Base-by-base conservation (phyloP, 75 land plant species). In the Picea glauca region DNA sequence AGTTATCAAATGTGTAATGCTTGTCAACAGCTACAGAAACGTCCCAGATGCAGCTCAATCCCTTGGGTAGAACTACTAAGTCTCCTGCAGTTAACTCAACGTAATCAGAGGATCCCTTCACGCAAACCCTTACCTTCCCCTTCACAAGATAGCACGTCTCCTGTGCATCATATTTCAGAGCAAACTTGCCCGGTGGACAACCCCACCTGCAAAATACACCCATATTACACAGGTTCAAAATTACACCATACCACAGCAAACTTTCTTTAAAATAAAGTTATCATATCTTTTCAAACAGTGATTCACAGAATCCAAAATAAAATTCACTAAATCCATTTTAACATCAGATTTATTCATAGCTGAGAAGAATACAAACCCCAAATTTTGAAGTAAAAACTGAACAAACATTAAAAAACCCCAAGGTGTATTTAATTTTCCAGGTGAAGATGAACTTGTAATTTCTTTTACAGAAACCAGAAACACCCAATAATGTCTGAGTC, bases 21-120 rank as follows among this genome's bases (percentile, higher is more conserved):
- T 90, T 90, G 58, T 90, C 90, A 50, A 90, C 84, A 14, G 87
- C 76, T 54, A 79, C 79, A 32, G 82, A 80, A 0, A 88, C 90
- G 40, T 85, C 87, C 89, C 89, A 88, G 30, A 84, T 88, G 80
- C 89, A 88, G 62, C 84, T 87, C 43, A 88, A 61, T 7, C 89
- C 88, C 60, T 85, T 88, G 7, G 89, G 89, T 57, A 88, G 56
- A n/a, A 85, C 80, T 2, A 83, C 89, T 13, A 88, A 65, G 40
- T 88, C 87, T 7, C 89, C 88, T 20, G 82, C 87, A 17, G 85
- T 83, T 20, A 88, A 79, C 80, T 88, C 88, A 30, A 87, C 83
- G 67, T 43, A 78, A 2, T 85, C 84, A 18, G 86, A 81, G 3
- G 83, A 81, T 13, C 87, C 88, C 43, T 85, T 82, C 11, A 74